phyloP scores from a whole-genome alignment of 2,329 filamentous ascomycete genomes.

The Cordyceps farinosa region DNA sequence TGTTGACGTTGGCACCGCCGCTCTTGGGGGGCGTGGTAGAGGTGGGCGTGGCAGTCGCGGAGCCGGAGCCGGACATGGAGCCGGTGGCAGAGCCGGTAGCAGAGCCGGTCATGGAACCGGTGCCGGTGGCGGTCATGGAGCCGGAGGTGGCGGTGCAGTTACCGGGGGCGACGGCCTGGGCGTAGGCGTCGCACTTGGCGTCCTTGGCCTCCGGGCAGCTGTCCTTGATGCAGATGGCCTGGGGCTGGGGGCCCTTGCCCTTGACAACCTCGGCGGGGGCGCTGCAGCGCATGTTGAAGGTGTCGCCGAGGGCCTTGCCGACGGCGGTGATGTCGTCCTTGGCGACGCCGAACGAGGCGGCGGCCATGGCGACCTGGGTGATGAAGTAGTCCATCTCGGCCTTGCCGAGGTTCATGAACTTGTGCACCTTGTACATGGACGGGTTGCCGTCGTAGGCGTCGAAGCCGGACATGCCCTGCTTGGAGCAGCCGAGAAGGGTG shows the following conservation, averaged over 20 bases:
- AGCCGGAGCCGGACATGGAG: conserved; percentile 18
- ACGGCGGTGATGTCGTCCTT: conserved; percentile 48
- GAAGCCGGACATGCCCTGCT: conserved; percentile 47
- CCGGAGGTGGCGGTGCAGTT: conserved; percentile 20
- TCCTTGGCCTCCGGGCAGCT: conserved; percentile 46
- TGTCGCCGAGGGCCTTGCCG: conserved; percentile 43
- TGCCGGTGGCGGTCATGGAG: conserved; percentile 22
- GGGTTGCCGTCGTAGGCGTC: conserved; percentile 44
- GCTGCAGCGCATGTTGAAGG: conserved; percentile 52
- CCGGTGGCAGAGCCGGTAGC: neutral
- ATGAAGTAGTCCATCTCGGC: conserved; percentile 57
- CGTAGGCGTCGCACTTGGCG: conserved; percentile 45
- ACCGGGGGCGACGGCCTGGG: conserved; percentile 24
- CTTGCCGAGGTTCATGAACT: conserved; percentile 55
- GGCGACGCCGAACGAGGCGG: conserved; percentile 56
- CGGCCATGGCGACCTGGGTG: conserved; percentile 53
- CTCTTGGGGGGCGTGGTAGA: conserved; percentile 19
- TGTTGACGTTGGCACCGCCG: conserved; percentile 26
- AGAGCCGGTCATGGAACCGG: conserved; percentile 23
- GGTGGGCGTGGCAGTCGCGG: conserved; percentile 16
- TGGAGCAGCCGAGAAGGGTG: conserved; percentile 52
- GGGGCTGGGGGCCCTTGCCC: conserved; percentile 43
- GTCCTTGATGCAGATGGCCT: conserved; percentile 52
- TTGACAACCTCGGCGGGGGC: conserved; percentile 44
- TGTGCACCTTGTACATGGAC: conserved; percentile 53